Conservation (phyloP, 306 rosid species). For the Castanea mollissima region DNA sequence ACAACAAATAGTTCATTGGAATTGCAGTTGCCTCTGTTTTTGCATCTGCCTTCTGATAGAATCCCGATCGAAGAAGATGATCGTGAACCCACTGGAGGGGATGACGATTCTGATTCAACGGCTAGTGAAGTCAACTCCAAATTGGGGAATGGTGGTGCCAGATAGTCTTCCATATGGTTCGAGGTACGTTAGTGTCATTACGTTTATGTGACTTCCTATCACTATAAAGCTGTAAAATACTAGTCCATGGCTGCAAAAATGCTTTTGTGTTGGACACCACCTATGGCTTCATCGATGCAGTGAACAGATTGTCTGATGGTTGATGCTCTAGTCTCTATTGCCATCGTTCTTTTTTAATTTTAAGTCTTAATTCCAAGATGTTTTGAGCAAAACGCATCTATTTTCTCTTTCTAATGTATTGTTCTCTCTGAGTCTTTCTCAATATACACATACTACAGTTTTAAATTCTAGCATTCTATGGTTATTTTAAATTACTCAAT, state of each 20-base stretch:
- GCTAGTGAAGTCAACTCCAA: not conserved
- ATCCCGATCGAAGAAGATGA: not conserved
- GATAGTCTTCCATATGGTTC: not conserved
- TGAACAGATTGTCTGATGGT: too few species aligned
- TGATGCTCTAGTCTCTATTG: not conserved
- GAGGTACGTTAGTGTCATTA: not conserved
- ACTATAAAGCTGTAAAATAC: not conserved
- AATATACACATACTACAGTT: too few species aligned
- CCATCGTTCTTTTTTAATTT: not conserved
- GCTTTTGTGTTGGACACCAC: not conserved
- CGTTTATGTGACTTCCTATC: not conserved
- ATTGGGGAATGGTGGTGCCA: conserved; percentile 20
- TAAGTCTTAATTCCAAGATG: too few species aligned
- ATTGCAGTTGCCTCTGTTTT: not conserved
- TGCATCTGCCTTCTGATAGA: conserved; percentile 31
- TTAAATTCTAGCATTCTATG: too few species aligned
- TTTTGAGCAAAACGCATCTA: not conserved
- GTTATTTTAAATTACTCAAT: too few species aligned
- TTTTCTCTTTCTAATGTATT: not conserved
- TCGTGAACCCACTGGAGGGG: not conserved
- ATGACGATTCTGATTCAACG: not conserved
- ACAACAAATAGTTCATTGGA: not conserved
- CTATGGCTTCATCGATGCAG: too few species aligned
- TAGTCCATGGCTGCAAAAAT: not conserved
- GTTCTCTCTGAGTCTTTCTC: not conserved